A percentile compares a stretch with the other conserved stretches of the same genome.
These are phyloP conservation scores for Cyclotella atomus DNA, from an alignment of 108 stramenopile genomes.

Conservation along the genomic window DNA sequence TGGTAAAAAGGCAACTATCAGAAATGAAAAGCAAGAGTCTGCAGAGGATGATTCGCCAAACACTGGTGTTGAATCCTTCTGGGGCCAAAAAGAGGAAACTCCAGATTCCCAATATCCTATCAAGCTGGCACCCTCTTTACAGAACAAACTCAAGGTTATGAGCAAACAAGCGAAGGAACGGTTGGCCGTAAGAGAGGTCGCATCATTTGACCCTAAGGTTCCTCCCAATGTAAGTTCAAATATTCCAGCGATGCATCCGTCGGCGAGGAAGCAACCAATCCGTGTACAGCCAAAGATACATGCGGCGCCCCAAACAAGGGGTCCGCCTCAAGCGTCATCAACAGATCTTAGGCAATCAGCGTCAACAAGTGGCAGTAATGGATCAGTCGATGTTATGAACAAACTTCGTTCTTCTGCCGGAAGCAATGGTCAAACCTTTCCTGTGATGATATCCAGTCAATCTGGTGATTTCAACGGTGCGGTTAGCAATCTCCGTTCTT, in stretches of 20 bases:
- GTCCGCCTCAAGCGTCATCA: too few relatives aligned
- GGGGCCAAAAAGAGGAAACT: neutral
- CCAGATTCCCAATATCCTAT: neutral
- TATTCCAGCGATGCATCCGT: conserved; percentile 41
- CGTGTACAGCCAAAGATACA: neutral
- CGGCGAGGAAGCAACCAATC: neutral
- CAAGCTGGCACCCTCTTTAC: neutral
- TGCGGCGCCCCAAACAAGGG: too few relatives aligned
- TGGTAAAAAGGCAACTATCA: neutral
- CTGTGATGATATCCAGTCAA: too few relatives aligned
- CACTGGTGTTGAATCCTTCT: conserved; percentile 33
- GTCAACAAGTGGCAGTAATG: too few relatives aligned
- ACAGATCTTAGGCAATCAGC: too few relatives aligned
- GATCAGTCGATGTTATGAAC: too few relatives aligned
- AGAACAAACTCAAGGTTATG: neutral
- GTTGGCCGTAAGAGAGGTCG: neutral
- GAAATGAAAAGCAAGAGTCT: conserved; percentile 1
- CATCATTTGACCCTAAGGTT: neutral
- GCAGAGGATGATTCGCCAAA: conserved; percentile 23
- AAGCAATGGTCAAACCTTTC: too few relatives aligned
- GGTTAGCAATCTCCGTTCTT: too few relatives aligned
- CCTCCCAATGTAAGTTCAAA: conserved; percentile 25
- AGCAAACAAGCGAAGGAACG: neutral
- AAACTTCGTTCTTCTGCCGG: too few relatives aligned
- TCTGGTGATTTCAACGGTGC: too few relatives aligned